phyloP scores from a whole-genome alignment of 2,329 filamentous ascomycete species.

The Scedosporium apiospermum region DNA sequence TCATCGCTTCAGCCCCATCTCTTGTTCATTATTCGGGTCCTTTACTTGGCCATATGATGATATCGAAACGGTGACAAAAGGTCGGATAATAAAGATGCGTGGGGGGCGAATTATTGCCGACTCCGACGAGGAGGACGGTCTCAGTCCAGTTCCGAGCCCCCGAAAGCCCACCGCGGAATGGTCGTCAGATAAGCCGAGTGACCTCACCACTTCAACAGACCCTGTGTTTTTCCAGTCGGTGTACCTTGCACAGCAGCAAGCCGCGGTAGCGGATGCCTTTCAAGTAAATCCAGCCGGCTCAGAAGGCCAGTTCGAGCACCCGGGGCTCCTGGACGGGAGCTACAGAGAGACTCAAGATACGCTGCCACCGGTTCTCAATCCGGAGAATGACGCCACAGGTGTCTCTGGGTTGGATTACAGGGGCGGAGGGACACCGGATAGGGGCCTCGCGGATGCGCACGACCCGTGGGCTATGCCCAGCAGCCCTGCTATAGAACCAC shows the following conservation, averaged over 20 bases:
- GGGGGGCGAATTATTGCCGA: constrained; percentile 23
- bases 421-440: neutral
- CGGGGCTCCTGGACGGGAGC: constrained; percentile 12
- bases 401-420: constrained; percentile 12
- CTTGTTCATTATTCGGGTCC: neutral
- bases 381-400: constrained; percentile 19
- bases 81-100: neutral
- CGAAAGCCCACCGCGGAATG: constrained; percentile 5
- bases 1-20: neutral
- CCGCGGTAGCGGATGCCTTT: constrained; percentile 8
- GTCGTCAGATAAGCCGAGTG: constrained; percentile 17
- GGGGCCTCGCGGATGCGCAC: constrained; percentile 10
- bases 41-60: neutral
- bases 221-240: constrained; percentile 36
- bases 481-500: constrained; percentile 22
- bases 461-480: constrained; percentile 36
- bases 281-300: neutral
- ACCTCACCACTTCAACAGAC: constrained; percentile 33
- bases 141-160: constrained; percentile 13
- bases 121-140: constrained; percentile 27
- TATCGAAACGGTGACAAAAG: neutral
- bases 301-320: constrained; percentile 7
- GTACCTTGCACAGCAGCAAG: constrained; percentile 35
- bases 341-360: constrained; percentile 22
- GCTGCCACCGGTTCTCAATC: constrained; percentile 6